Evolutionary conservation across 768 basidiomycete genomes (phyloP), one percentile per base, ranked within the genome.

Genomic region (Steccherinum ochraceum): DNA sequence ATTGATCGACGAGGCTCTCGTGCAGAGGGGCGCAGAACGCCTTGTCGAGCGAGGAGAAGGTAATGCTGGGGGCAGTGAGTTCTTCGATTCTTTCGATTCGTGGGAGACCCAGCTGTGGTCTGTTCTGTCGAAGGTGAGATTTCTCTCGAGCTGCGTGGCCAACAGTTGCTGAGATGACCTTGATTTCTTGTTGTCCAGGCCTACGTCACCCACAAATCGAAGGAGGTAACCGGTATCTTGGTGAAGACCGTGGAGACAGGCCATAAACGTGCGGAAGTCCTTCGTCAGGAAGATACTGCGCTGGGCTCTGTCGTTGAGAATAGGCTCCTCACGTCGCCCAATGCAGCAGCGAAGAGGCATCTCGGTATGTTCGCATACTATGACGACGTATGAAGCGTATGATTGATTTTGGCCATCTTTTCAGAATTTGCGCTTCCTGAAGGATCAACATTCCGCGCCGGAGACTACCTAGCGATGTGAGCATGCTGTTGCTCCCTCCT

Each of bases 391-490:
- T 3, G 26, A 4, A 18, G 26, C 25, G 4, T 7, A 19, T 20
- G 18, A 25, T 20, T 50, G 13, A 50, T 18, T 21, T 21, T 26
- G 4, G 12, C n/a, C n/a, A n/a, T n/a, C n/a, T n/a, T 18, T 26
- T 2, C 51, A 72, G 73, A 74, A 47, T 66, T 76, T 40, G 60
- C 64, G 24, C 61, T 76, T 5, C 73, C 74, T 0, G 67, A 69
- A 30, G 68, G 63, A 0, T 57, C 57, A 25, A 66, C 65, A 0
- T 74, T 72, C 40, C 61, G 66, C 18, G 64, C 73, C 3, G 76
- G 76, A 12, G 76, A 78, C 53, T 78, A 78, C 56, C 63, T 78
- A 3, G 69, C 72, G 0, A 67, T 78, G 67, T 72, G 45, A 42
- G 70, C 59, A 3, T 3, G 4, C 16, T 18, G 24, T 39, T n/a